Conservation (phyloP, 306 rosid genomes). For the Acacia melanoxylon region DNA sequence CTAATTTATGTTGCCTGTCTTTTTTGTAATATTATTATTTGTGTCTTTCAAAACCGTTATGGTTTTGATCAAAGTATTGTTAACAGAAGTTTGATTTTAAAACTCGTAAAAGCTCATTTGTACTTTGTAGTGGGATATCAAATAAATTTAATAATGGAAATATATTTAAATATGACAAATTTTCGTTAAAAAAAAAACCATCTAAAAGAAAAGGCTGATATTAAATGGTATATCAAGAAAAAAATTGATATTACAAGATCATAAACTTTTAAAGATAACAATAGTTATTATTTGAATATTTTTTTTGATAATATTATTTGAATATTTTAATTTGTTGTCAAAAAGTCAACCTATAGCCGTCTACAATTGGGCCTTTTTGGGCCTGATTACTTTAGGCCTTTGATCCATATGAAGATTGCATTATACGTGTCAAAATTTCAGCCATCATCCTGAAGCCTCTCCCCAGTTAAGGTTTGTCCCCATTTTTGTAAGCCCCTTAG, state of each 20-base stretch:
- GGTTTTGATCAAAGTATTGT: too few species aligned
- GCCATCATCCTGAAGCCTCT: background rate
- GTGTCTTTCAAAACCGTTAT: too few species aligned
- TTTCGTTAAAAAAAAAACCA: background rate
- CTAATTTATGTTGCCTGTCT: too few species aligned
- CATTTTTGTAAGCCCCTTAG: background rate
- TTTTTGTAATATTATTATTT: too few species aligned
- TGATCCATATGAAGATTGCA: background rate
- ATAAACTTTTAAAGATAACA: too few species aligned
- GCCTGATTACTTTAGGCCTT: background rate
- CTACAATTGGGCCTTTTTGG: background rate
- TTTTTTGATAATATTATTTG: too few species aligned
- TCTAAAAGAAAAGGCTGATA: background rate
- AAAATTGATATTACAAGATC: background rate
- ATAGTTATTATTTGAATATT: too few species aligned
- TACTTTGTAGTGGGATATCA: background rate
- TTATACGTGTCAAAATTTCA: background rate
- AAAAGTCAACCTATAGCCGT: background rate
- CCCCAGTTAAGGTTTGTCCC: background rate
- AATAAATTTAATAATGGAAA: background rate
- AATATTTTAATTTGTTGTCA: background rate
- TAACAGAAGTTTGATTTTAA: too few species aligned
- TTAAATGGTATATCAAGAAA: background rate
- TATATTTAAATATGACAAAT: background rate
- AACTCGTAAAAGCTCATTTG: too few species aligned